phyloP scores from a whole-genome alignment of 2,329 filamentous ascomycete genomes.

The Claviceps sp. region DNA sequence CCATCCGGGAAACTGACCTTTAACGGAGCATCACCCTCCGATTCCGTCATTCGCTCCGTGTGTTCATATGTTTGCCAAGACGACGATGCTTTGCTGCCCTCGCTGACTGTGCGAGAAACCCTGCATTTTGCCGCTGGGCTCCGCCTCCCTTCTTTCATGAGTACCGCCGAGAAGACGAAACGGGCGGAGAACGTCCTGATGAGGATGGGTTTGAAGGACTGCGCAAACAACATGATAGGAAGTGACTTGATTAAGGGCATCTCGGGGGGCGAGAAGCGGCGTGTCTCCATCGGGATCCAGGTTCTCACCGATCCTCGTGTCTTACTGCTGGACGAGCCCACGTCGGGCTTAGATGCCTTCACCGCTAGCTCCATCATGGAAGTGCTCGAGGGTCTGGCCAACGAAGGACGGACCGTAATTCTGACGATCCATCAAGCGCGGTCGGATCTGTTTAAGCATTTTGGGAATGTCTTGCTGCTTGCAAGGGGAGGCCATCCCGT shows the following conservation, averaged over 20 bases:
- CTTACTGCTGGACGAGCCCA: conserved; percentile 62
- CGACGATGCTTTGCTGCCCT: conserved; percentile 61
- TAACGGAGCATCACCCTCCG: conserved; percentile 54
- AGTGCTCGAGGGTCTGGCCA: conserved; percentile 55
- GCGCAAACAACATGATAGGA: conserved; percentile 61
- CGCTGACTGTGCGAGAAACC: conserved; percentile 63
- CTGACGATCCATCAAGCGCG: conserved; percentile 70
- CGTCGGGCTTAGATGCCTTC: conserved; percentile 64
- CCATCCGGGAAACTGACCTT: conserved; percentile 52
- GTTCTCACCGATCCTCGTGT: conserved; percentile 63
- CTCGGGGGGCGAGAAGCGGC: conserved; percentile 65
- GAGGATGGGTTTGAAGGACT: conserved; percentile 68
- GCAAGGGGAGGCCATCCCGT: conserved; percentile 56
- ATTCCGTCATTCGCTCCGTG: conserved; percentile 55
- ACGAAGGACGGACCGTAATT: conserved; percentile 60
- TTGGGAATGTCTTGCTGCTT: conserved; percentile 58
- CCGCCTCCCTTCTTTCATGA: conserved; percentile 58
- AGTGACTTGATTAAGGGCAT: conserved; percentile 64
- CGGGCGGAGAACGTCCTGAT: conserved; percentile 59
- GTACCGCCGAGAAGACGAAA: conserved; percentile 49
- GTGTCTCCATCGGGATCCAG: conserved; percentile 66
- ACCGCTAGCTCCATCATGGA: conserved; percentile 67
- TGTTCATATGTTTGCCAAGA: conserved; percentile 70
- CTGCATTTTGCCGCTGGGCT: conserved; percentile 58
- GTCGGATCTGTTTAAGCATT: conserved; percentile 57